These are phyloP conservation scores for Hemileccinum rubropunctum DNA, from an alignment of 768 basidiomycete species.

Conservation along the genomic window DNA sequence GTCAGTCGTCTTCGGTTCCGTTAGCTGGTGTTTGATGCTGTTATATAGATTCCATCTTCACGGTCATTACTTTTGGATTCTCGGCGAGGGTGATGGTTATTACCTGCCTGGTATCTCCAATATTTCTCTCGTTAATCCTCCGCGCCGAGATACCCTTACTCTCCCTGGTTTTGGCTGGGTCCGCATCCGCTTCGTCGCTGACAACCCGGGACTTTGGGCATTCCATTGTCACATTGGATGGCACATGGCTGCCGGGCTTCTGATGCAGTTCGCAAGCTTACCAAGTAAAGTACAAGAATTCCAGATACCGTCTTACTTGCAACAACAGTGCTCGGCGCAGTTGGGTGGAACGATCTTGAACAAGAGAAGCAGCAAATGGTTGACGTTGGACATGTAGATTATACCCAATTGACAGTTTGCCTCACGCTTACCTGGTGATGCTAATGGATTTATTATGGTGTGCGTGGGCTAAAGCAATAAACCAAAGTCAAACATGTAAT, in stretches of 20 bases:
- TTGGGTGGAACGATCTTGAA: conserved; percentile 19
- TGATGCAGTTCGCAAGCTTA: conserved; percentile 41
- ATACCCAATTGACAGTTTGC: no score
- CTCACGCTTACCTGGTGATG: no score
- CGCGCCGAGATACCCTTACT: conserved; percentile 41
- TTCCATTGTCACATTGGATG: conserved; percentile 43
- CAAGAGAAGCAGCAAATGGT: conserved; percentile 21
- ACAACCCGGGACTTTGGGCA: conserved; percentile 46
- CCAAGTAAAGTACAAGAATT: conserved; percentile 35
- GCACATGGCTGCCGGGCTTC: conserved; percentile 40
- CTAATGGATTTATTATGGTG: no score
- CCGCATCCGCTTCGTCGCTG: conserved; percentile 39
- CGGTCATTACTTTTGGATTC: conserved; percentile 35
- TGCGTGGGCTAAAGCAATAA: no score
- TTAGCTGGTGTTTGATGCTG: not conserved
- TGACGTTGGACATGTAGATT: conserved; percentile 16
- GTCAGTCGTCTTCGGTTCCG: not conserved
- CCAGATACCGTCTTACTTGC: conserved; percentile 33
- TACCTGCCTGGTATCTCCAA: conserved; percentile 28
- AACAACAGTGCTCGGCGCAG: conserved; percentile 35
- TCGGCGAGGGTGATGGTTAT: conserved; percentile 35
- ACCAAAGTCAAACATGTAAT: no score
- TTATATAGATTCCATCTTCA: conserved; percentile 36
- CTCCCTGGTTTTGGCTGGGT: conserved; percentile 38
- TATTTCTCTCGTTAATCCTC: conserved; percentile 36